Evolutionary conservation across 805 yeast species (phyloP).

Genomic region (Monosporozyma solicola): DNA sequence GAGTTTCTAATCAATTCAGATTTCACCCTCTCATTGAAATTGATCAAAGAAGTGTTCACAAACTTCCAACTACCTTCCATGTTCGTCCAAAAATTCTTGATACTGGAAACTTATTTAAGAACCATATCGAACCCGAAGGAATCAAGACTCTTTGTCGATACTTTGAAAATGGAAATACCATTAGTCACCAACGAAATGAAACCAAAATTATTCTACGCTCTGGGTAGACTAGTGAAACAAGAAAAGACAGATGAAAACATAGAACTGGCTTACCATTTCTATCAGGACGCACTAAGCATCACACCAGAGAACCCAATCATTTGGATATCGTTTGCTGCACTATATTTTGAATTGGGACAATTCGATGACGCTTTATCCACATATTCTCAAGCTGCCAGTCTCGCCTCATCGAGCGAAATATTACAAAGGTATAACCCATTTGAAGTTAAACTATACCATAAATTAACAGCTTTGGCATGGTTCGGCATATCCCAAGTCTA

Average conservation of each 20-base stretch:
- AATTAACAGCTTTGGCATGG: constrained; percentile 22
- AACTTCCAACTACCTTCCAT: constrained; percentile 9
- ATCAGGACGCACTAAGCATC: constrained; percentile 13
- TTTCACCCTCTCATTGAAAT: constrained; percentile 1
- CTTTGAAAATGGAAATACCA: constrained; percentile 6
- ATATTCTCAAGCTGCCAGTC: constrained; percentile 52
- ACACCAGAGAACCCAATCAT: constrained; percentile 37
- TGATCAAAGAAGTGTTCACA: constrained; percentile 6
- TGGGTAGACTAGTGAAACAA: constrained; percentile 12
- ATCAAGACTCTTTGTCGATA: constrained; percentile 3
- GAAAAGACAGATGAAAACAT: constrained; percentile 9
- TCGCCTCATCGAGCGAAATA: constrained; percentile 16
- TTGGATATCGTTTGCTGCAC: constrained; percentile 58
- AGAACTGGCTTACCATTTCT: constrained; percentile 14
- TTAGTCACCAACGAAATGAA: constrained; percentile 4
- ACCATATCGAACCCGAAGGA: constrained; percentile 2
- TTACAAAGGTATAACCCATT: neutral
- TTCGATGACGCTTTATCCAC: constrained; percentile 59
- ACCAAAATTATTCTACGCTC: constrained; percentile 10
- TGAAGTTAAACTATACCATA: constrained; percentile 9
- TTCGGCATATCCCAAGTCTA: constrained; percentile 24
- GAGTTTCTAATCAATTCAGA: constrained; percentile 4
- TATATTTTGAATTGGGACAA: constrained; percentile 51
- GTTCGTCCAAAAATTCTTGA: constrained; percentile 8
- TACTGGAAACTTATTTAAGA: constrained; percentile 9